Evolutionary conservation across 2,329 filamentous ascomycete species (phyloP).

Genomic region (Aspergillus pseudoviridinutans): DNA sequence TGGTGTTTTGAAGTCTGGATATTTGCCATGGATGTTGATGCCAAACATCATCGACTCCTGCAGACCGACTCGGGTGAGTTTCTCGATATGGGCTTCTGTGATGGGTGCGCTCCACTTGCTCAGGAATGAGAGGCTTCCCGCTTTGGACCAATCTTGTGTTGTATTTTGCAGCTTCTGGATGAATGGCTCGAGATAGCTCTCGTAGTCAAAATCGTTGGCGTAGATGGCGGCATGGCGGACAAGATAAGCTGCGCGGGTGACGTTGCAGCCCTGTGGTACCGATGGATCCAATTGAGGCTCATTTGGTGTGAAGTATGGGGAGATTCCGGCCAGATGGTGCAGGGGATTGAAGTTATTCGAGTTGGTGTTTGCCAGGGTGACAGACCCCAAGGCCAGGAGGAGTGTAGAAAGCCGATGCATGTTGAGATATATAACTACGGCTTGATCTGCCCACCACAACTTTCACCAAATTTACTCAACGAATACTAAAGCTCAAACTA

Average conservation of each 20-base stretch:
- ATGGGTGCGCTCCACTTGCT: conserved; percentile 55
- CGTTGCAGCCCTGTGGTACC: conserved; percentile 49
- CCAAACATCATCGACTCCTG: conserved; percentile 59
- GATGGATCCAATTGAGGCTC: conserved; percentile 44
- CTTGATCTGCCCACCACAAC: no score
- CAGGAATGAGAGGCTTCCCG: conserved; percentile 56
- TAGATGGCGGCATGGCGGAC: conserved; percentile 60
- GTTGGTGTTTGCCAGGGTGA: background rate
- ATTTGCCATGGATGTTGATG: conserved; percentile 55
- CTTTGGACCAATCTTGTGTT: conserved; percentile 55
- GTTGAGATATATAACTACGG: background rate
- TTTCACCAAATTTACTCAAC: background rate
- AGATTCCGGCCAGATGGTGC: conserved; percentile 53
- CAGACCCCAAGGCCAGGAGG: background rate
- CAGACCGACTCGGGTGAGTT: conserved; percentile 59
- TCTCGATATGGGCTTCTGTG: conserved; percentile 51
- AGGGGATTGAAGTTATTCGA: conserved; percentile 47
- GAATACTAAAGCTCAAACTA: no score
- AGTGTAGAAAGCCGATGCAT: background rate
- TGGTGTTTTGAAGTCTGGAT: conserved; percentile 52
- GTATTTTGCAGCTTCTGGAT: conserved; percentile 57
- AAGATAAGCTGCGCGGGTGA: conserved; percentile 52
- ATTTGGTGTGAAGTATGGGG: conserved; percentile 56
- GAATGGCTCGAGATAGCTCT: conserved; percentile 55
- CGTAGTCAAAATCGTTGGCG: conserved; percentile 57